phyloP scores from a whole-genome alignment of 1,139 yeast species.

The Eremothecium coryli region DNA sequence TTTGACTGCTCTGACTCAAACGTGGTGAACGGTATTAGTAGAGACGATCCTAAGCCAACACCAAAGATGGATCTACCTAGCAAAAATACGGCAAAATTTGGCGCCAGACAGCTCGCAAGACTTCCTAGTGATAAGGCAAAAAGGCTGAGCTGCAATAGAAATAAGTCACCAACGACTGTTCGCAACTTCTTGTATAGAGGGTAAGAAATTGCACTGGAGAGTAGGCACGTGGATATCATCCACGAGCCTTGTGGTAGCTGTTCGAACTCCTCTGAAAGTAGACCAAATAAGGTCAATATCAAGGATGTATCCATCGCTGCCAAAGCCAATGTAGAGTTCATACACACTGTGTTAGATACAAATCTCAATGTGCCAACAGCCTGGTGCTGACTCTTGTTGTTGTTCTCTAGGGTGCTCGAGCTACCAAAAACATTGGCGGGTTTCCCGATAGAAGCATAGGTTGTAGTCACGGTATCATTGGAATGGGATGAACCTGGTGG shows the following conservation, averaged over 20 bases:
- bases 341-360: too few species aligned
- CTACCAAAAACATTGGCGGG: not conserved
- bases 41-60: slow-evolving; percentile 52
- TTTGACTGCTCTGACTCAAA: too few species aligned
- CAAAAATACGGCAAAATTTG: slow-evolving; percentile 49
- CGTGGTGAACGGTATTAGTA: too few species aligned
- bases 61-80: slow-evolving; percentile 55
- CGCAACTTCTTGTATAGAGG: slow-evolving; percentile 81
- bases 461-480: not conserved
- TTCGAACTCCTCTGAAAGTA: slow-evolving; percentile 53
- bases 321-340: slow-evolving; percentile 38
- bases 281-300: slow-evolving; percentile 50
- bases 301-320: slow-evolving; percentile 59
- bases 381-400: too few species aligned
- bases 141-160: slow-evolving; percentile 42
- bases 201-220: slow-evolving; percentile 57
- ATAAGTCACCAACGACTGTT: slow-evolving; percentile 75
- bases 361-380: too few species aligned
- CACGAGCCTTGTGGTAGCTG: slow-evolving; percentile 46
- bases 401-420: not conserved
- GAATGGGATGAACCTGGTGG: not conserved
- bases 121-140: slow-evolving; percentile 46
- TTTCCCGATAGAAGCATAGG: not conserved
- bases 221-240: slow-evolving; percentile 52
- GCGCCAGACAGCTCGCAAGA: slow-evolving; percentile 42